Evolutionary conservation across 2,329 filamentous ascomycete genomes (phyloP), one percentile per base, ranked within the genome.

Genomic region (Myriosclerotinia duriaeana): DNA sequence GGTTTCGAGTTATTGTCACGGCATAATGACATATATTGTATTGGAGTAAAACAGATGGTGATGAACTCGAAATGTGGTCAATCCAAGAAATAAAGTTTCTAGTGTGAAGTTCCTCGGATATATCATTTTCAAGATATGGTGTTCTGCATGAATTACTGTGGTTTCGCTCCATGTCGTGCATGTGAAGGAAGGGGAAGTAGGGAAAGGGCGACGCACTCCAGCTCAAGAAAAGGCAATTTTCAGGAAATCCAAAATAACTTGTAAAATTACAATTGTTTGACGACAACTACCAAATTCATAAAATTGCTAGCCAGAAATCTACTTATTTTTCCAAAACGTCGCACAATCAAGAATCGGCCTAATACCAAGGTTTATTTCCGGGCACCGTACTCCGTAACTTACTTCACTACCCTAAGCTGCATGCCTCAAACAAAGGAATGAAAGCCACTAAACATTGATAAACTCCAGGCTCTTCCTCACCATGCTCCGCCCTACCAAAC

Each of bases 401-500:
- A 53, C 59, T n/a, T n/a, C n/a, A n/a, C n/a, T n/a, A n/a, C n/a
- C n/a, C n/a, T n/a, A n/a, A n/a, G n/a, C n/a, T n/a, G n/a, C n/a
- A 34, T 5, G 34, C n/a, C 56, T 50, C 30, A 42, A 65, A 65
- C 17, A 50, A 59, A 59, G 62, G 62, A 34, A 50, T n/a, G 22
- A 26, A 26, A 42, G 26, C 6, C n/a, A 55, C 50, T 40, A 60
- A 53, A n/a, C 48, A 38, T 44, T 40, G 8, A 17, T 9, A 53
- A 63, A 62, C 30, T 53, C 34, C 11, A 42, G 59, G 53, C 42
- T 52, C 20, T 61, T 34, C 42, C 42, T 44, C 55, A 53, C 22
- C 44, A 66, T 66, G 64, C 50, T 61, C 34, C 64, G 64, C 46
- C 26, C 56, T 46, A 60, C 44, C 38, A 66, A 61, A 53, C 64